Conservation (phyloP, 2,329 filamentous ascomycete genomes). For the Xylaria sp. region DNA sequence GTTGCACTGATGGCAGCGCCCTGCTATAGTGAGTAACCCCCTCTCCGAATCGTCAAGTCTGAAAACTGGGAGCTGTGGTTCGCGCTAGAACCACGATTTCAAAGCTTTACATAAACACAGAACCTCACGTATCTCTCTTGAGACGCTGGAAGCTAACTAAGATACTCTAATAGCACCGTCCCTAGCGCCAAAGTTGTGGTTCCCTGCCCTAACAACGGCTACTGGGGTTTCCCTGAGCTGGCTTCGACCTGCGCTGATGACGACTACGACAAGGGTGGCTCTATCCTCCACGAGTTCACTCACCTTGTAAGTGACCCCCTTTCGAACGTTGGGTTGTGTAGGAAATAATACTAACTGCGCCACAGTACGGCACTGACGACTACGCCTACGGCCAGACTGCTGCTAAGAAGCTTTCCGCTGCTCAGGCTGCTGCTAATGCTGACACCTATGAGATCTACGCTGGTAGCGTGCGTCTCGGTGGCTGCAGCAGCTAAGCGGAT, state of each 20-base stretch:
- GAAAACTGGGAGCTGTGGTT: neutral
- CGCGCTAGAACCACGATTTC: neutral
- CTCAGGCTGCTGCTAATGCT: constrained; percentile 39
- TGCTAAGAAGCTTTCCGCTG: constrained; percentile 31
- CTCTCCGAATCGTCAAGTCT: neutral
- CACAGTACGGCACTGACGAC: constrained; percentile 39
- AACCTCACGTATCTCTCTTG: neutral
- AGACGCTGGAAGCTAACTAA: constrained; percentile 4
- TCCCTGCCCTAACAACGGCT: constrained; percentile 31
- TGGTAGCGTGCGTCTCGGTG: constrained; percentile 40
- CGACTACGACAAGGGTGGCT: constrained; percentile 39
- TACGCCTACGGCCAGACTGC: constrained; percentile 38
- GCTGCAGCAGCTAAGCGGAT: constrained; percentile 38
- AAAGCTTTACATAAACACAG: neutral
- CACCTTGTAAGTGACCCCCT: constrained; percentile 31
- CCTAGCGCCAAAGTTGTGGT: constrained; percentile 37
- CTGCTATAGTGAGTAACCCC: constrained; percentile 36
- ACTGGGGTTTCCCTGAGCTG: constrained; percentile 34
- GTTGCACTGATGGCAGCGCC: constrained; percentile 34
- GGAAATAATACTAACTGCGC: constrained; percentile 15
- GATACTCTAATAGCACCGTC: constrained; percentile 28
- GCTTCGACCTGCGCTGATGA: constrained; percentile 34
- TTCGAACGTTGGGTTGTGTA: neutral
- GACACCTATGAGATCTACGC: constrained; percentile 42
- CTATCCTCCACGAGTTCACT: constrained; percentile 39